Conservation (phyloP, 768 basidiomycete species). For the Xerocomus brunneocitrinus region DNA sequence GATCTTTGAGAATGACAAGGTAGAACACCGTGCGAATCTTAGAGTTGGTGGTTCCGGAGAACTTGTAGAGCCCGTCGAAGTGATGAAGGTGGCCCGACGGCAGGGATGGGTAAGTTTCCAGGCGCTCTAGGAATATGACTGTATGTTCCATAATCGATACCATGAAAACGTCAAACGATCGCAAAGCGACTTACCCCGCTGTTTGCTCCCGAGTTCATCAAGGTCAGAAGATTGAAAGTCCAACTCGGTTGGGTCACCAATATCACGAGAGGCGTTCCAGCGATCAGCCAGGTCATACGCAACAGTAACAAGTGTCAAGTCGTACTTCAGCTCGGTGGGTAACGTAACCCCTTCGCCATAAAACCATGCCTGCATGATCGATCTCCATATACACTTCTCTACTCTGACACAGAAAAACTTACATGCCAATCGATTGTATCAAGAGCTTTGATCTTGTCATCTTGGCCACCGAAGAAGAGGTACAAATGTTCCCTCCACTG, state of each 20-base stretch:
- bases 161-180: background rate
- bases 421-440: conserved; percentile 56
- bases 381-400: background rate
- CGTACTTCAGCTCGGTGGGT: conserved; percentile 48
- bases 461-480: conserved; percentile 42
- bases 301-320: conserved; percentile 46
- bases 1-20: conserved; percentile 42
- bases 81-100: conserved; percentile 38
- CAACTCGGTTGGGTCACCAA: conserved; percentile 31
- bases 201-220: conserved; percentile 43
- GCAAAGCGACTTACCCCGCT: conserved; percentile 36
- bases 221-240: conserved; percentile 47
- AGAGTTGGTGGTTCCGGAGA: conserved; percentile 42
- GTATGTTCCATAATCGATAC: background rate
- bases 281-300: conserved; percentile 48
- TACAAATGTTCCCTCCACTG: conserved; percentile 59
- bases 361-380: conserved; percentile 44
- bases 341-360: conserved; percentile 50
- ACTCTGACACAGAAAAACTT: conserved; percentile 14
- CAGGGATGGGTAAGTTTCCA: conserved; percentile 40
- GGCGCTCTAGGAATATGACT: conserved; percentile 57
- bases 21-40: conserved; percentile 54
- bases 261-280: conserved; percentile 47
- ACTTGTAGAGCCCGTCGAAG: conserved; percentile 42
- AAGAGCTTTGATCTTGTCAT: conserved; percentile 38